Evolutionary conservation across 192 early-diverging fungal genomes (phyloP).

Genomic region (Coemansia sp.): DNA sequence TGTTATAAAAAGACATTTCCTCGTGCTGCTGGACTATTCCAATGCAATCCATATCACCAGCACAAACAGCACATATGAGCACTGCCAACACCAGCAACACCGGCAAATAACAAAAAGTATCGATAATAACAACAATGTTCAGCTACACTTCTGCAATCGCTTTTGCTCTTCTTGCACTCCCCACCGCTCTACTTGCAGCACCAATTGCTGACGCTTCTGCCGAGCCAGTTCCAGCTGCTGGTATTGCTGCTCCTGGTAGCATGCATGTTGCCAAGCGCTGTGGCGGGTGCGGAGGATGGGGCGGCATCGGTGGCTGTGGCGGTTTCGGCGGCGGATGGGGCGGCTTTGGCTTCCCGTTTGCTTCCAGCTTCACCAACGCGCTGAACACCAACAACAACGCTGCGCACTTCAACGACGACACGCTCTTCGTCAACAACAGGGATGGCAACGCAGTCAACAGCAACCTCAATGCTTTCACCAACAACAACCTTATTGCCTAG

Average conservation of each 20-base stretch:
- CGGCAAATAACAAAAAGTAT: not conserved
- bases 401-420: constrained; percentile 10
- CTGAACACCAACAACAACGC: constrained; percentile 7
- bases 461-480: constrained; percentile 9
- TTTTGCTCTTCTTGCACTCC: not conserved
- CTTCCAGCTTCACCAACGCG: constrained; percentile 7
- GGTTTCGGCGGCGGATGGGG: not conserved
- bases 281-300: not conserved
- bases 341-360: constrained; percentile 13
- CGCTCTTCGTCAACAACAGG: constrained; percentile 6
- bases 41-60: not conserved
- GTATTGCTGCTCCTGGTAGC: not conserved
- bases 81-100: not conserved
- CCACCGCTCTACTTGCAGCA: not conserved
- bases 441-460: not conserved
- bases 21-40: not conserved
- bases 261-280: not conserved
- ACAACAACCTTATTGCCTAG: constrained; percentile 1
- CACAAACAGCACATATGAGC: not conserved
- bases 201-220: not conserved
- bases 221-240: not conserved
- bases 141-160: not conserved
- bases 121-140: not conserved
- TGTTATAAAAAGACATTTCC: not conserved
- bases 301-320: not conserved